Evolutionary conservation across 257 asterid species (phyloP).

Genomic region (Linaria vulgaris): DNA sequence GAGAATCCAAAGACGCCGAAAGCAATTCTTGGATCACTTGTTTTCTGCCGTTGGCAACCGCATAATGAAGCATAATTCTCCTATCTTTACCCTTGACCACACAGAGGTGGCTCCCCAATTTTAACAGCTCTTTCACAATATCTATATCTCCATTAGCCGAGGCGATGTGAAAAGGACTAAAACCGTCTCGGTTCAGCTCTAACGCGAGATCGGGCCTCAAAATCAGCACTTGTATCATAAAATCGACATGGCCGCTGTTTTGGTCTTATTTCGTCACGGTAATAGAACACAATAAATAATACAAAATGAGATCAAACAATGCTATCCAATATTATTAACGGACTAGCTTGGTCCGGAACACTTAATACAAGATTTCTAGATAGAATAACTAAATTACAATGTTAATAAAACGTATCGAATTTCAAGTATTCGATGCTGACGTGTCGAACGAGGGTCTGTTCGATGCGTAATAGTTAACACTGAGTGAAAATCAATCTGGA

Average conservation of each 20-base stretch:
- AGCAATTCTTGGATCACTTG: slow-evolving; percentile 27
- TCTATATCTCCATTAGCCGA: slow-evolving; percentile 26
- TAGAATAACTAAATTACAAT: no score
- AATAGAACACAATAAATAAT: no score
- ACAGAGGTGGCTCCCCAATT: slow-evolving; percentile 21
- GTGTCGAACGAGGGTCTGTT: no score
- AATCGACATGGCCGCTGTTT: slow-evolving; percentile 15
- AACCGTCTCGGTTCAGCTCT: slow-evolving; percentile 17
- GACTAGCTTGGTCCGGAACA: no score
- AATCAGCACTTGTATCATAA: slow-evolving; percentile 6
- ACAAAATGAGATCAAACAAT: no score
- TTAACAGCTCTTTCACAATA: slow-evolving; percentile 26
- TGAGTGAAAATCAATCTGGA: no score
- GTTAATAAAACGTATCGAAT: no score
- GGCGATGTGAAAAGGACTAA: slow-evolving; percentile 22
- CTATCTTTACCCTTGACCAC: slow-evolving; percentile 25
- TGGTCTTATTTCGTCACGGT: no score
- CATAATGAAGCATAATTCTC: slow-evolving; percentile 32
- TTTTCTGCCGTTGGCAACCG: slow-evolving; percentile 28
- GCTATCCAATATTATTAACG: no score
- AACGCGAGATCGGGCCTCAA: neutral
- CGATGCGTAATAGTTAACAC: no score
- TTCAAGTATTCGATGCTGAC: no score
- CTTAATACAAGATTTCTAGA: no score
- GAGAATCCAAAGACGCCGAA: slow-evolving; percentile 17